Conservation (phyloP, 2,329 filamentous ascomycete genomes). For the Aspergillus hortae region DNA sequence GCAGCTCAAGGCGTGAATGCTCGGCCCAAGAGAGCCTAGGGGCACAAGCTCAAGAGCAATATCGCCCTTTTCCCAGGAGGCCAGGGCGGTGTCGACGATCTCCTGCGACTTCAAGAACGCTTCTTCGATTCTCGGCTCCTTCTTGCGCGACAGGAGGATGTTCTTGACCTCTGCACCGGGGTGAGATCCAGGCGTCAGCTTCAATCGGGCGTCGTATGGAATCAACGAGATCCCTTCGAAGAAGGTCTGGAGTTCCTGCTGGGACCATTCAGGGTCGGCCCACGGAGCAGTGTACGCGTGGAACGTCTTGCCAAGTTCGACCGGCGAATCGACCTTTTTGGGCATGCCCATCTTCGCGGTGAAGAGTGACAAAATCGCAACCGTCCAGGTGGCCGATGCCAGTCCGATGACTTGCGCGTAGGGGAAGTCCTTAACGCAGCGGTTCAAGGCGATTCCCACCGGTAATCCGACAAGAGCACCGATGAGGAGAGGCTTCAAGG, state of each 20-base stretch:
- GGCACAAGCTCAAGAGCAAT: constrained; percentile 35
- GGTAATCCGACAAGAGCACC: constrained; percentile 46
- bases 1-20: constrained; percentile 35
- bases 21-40: constrained; percentile 27
- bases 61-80: constrained; percentile 29
- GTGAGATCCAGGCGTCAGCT: constrained; percentile 37
- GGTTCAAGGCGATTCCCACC: constrained; percentile 44
- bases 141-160: constrained; percentile 38
- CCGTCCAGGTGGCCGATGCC: constrained; percentile 50
- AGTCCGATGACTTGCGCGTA: constrained; percentile 50
- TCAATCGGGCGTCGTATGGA: constrained; percentile 42
- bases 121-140: constrained; percentile 31
- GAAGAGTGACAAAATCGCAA: constrained; percentile 47
- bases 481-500: constrained; percentile 46
- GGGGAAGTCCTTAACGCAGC: constrained; percentile 36
- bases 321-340: constrained; percentile 34
- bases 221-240: constrained; percentile 42
- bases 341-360: constrained; percentile 50
- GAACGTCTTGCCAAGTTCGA: constrained; percentile 33
- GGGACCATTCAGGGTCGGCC: constrained; percentile 46
- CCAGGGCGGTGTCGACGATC: constrained; percentile 32
- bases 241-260: constrained; percentile 49
- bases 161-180: constrained; percentile 45
- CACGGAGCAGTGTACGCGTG: constrained; percentile 45
- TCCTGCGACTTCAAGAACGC: constrained; percentile 44